Percentiles rank a stretch among this genome's conserved stretches.
Evolutionary conservation across 345 rosid species (phyloP).

Genomic region (Kandelia obovata): DNA sequence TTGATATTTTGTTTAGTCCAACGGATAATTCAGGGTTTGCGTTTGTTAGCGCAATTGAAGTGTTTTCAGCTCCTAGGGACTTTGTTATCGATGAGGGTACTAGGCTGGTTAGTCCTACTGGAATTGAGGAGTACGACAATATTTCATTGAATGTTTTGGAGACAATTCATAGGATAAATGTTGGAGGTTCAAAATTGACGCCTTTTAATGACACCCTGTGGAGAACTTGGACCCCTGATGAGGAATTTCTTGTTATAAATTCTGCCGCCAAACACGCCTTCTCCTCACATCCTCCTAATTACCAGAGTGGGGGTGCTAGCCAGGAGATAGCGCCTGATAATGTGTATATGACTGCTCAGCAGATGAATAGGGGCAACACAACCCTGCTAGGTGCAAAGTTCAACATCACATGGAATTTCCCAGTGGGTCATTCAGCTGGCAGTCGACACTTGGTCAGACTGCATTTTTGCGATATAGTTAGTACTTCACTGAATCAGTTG

Average conservation of each 20-base stretch:
- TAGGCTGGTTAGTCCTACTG: slow-evolving; percentile 38
- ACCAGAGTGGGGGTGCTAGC: slow-evolving; percentile 64
- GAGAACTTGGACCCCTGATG: slow-evolving; percentile 96
- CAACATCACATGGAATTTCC: slow-evolving; percentile 77
- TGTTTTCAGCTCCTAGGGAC: slow-evolving; percentile 66
- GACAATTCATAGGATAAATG: slow-evolving; percentile 77
- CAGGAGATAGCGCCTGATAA: slow-evolving; percentile 72
- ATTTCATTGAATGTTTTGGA: slow-evolving; percentile 62
- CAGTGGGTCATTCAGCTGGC: slow-evolving; percentile 43
- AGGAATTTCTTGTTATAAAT: slow-evolving; percentile 51
- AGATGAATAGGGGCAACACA: slow-evolving; percentile 71
- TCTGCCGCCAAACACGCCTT: slow-evolving; percentile 61
- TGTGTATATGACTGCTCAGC: slow-evolving; percentile 88
- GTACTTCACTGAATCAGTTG: slow-evolving; percentile 65
- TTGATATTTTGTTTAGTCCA: slow-evolving; percentile 53
- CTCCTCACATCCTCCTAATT: slow-evolving; percentile 56
- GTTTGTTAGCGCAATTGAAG: slow-evolving; percentile 76
- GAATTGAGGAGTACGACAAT: slow-evolving; percentile 46
- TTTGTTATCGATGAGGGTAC: slow-evolving; percentile 65
- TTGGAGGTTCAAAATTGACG: slow-evolving; percentile 74
- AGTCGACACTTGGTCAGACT: slow-evolving; percentile 66
- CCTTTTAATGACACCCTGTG: slow-evolving; percentile 90
- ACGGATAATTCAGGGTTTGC: slow-evolving; percentile 42
- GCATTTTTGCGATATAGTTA: slow-evolving; percentile 93
- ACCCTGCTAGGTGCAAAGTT: slow-evolving; percentile 39